Percentiles rank a stretch among this genome's conserved stretches.
phyloP scores from a whole-genome alignment of 805 yeast genomes.

The Zygosaccharomyces pseudorouxii region DNA sequence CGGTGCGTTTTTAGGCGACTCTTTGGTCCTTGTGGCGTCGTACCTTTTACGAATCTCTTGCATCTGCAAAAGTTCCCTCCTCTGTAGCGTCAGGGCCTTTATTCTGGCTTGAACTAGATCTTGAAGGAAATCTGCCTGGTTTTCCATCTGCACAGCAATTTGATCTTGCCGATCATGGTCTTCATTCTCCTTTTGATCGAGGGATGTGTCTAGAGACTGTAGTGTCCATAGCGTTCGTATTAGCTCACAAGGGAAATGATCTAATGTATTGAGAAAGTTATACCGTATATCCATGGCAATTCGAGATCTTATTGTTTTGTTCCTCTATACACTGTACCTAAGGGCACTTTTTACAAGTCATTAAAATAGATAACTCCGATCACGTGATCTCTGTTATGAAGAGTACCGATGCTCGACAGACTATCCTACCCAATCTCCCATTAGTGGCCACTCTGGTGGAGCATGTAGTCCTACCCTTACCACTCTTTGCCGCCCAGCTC shows the following conservation, averaged over 20 bases:
- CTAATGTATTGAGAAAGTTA: conserved; percentile 37
- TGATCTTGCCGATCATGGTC: conserved; percentile 8
- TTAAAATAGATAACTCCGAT: no score
- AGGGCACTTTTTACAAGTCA: no score
- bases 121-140: conserved; percentile 15
- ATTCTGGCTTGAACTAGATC: conserved; percentile 14
- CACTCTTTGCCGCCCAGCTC: no score
- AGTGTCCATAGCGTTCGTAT: conserved; percentile 40
- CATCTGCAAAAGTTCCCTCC: conserved; percentile 10
- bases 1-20: conserved; percentile 11
- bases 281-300: conserved; percentile 36
- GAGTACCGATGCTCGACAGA: no score
- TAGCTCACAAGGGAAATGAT: conserved; percentile 43
- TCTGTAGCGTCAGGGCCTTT: conserved; percentile 9
- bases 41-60: conserved; percentile 9
- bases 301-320: background rate
- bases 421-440: no score
- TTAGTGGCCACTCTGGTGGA: no score
- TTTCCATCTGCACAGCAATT: conserved; percentile 11
- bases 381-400: no score
- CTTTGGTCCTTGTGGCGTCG: conserved; percentile 6
- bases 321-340: background rate
- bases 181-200: conserved; percentile 12
- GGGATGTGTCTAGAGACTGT: conserved; percentile 33
- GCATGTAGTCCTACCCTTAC: no score